Evolutionary conservation across 768 basidiomycete genomes (phyloP), one percentile per base, ranked within the genome.

Genomic region (Phylloporus rhodoxanthus): DNA sequence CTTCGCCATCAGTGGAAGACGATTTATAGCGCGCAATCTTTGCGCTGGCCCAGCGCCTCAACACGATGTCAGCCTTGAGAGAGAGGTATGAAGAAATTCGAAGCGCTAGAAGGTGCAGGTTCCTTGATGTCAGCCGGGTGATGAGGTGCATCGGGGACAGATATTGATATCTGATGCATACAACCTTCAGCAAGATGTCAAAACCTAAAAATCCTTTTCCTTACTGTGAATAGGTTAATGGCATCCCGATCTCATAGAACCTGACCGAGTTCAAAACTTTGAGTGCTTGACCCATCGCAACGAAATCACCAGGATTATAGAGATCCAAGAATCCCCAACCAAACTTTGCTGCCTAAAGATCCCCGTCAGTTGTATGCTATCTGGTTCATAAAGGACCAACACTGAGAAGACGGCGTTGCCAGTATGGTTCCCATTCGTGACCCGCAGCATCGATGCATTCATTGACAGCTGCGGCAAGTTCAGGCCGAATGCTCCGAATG

Each of bases 1-100:
- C 93, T 19, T 80, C 84, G 17, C 70, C 71, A 11, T 82, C 70
- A 11, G 83, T 82, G 1, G 78, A 68, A 0, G 80, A 73, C 0
- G 85, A 73, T 53, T 81, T 81, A 10, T 90, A 83, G 14, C 79
- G 80, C 42, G 81, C 66, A 50, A 99, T 96, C 68, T 96, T 95
- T 1, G 91, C 86, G 51, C 83, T 84, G 1, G 96, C 96, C 96
- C 96, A 99, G 62, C 98, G 95, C 55, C 85, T 89, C 36, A 99
- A 72, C 1, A 98, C 92, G 0, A 81, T 78, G 55, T 93, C 87
- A 1, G 92, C 87, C 45, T 88, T 86, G 39, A 98, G 74, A 14
- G 79, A 78, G 26, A 98, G 77, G 68, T 84, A 92, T 1, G 81
- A 76, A 2, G 94, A 93, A 54, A 98, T 84, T 21, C 93, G 84